Base-by-base conservation (phyloP, 441 rosid species). In the Breynia disticha region DNA sequence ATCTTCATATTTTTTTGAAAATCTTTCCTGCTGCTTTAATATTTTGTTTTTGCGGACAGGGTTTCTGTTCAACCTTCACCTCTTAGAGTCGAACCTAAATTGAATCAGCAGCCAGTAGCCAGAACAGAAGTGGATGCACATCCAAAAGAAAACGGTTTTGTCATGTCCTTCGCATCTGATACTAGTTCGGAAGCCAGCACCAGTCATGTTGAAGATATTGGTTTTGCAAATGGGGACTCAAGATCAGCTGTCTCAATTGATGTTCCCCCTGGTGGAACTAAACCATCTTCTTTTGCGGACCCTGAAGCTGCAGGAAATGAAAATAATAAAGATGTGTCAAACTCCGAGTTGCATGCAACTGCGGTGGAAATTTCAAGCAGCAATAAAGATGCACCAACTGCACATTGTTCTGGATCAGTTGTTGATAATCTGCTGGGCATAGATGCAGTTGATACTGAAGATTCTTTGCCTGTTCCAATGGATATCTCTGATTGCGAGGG, bases 41-140 rank as follows among this genome's bases (percentile, higher is more conserved):
- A 28, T 28, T 2, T 28, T n/a, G n/a, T 28, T 28, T 28, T 48
- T 17, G 21, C 15, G 22, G 46, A 48, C 72, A 91, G 98, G 79
- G 67, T 78, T 67, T 77, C 77, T 69, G 87, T 79, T 20, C 67
- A 90, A 8, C 74, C 83, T 35, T 70, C 89, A 39, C 73, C 76
- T 72, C 77, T 82, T 61, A 57, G 69, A 59, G 63, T 70, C 48
- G 76, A 67, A 67, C 57, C 71, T 67, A 62, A 46, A 43, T 62
- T 56, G 68, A 74, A 66, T 61, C 53, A 63, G 50, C 63, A 52
- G 21, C 53, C 56, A 56, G 50, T 60, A 49, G 70, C 56, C 19
- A 48, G 67, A 41, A 47, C 46, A 32, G 74, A 67, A 50, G 59
- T 8, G 19, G 59, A 62, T 49, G 50, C 65, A 60, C 58, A 46